Base-by-base conservation (phyloP, 805 yeast genomes). In the Teunomyces funiuensis region DNA sequence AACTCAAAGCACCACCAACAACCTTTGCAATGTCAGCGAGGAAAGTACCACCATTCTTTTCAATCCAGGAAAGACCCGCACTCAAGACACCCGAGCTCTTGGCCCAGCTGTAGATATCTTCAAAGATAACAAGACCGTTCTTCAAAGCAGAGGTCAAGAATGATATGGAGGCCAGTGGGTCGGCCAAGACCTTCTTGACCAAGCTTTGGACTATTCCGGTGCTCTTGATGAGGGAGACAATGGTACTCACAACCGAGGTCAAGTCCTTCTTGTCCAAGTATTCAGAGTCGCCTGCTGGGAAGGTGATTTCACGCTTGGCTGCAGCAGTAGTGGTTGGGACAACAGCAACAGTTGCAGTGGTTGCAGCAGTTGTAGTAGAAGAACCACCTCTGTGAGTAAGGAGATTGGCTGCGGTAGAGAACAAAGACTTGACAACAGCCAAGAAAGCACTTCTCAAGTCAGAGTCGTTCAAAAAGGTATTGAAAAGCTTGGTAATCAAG, bases 71-170 rank as follows among this genome's bases (percentile, higher is more conserved):
- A 33, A 67, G 47, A 38, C 57, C 62, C 3, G 52, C 29, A 40
- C 48, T 45, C 51, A 67, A 60, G 20, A 69, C 28, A 45, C 74
- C 74, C 10, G 61, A 55, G 14, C 50, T 42, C 54, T 67, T 63
- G 44, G 71, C 63, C 71, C 71, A 69, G 30, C 28, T 25, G 58
- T 53, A 65, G 28, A 67, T 42, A 36, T 69, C 72, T 56, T 61
- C 62, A 36, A 49, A 61, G 26, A 60, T 45, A 29, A 61, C 65
- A 36, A 60, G 37, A 36, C 71, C 74, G 34, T 55, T 52, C 46
- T 58, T 49, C 44, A 66, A 59, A 31, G 61, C 69, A 29, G 63
- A 47, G 30, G 62, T 52, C 50, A 67, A 59, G 49, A 65, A 62
- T 23, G 49, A 41, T 38, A 69, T 49, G 36, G 69, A 46, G 29